Conservation (phyloP, 345 rosid genomes). For the Pseudoturritis turrita region DNA sequence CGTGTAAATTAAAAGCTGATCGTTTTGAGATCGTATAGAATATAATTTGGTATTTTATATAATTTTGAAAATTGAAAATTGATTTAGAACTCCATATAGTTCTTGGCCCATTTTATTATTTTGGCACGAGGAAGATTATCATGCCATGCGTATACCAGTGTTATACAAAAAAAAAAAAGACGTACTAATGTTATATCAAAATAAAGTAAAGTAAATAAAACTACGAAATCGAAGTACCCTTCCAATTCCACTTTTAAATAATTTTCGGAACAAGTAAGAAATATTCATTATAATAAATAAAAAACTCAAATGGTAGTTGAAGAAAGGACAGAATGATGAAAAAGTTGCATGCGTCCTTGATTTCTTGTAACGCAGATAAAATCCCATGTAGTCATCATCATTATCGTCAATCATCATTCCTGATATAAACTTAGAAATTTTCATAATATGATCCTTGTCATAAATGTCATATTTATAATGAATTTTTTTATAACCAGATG, state of each 20-base stretch:
- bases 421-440: constrained; percentile 3
- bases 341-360: constrained; percentile 41
- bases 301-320: constrained; percentile 24
- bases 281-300: constrained; percentile 1
- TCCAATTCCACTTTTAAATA: background rate
- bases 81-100: too few species aligned
- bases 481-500: background rate
- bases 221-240: background rate
- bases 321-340: constrained; percentile 39
- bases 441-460: constrained; percentile 26
- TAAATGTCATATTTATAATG: constrained; percentile 6
- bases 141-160: background rate
- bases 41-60: too few species aligned
- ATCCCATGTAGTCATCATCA: constrained; percentile 35
- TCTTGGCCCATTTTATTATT: background rate
- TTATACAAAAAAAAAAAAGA: background rate
- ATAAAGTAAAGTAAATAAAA: background rate
- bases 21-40: background rate
- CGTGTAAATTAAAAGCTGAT: background rate
- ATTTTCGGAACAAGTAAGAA: background rate
- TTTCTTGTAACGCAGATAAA: constrained; percentile 36
- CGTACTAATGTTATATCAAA: background rate
- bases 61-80: too few species aligned
- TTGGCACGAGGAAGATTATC: background rate
- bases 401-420: constrained; percentile 30